phyloP scores from a whole-genome alignment of 192 early-diverging fungal genomes.

The Cetraspora pellucida region DNA sequence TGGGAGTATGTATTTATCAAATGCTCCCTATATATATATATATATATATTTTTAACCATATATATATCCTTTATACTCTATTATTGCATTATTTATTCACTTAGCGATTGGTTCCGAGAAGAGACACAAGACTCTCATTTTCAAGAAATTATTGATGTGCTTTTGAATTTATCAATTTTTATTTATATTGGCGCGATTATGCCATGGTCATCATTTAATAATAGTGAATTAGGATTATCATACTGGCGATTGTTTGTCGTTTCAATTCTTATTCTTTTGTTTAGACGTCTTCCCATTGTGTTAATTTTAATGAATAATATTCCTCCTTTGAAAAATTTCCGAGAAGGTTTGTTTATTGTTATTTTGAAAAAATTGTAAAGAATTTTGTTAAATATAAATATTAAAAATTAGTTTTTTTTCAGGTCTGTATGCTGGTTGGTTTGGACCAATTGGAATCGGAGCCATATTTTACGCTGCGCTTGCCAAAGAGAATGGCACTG shows the following conservation, averaged over 20 bases:
- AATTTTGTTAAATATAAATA: neutral
- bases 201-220: slow-evolving; percentile 68
- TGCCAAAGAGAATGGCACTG: slow-evolving; percentile 30
- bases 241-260: slow-evolving; percentile 66
- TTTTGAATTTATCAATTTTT: slow-evolving; percentile 85
- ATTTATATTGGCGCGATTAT: slow-evolving; percentile 80
- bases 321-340: slow-evolving; percentile 64
- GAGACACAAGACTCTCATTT: slow-evolving; percentile 75
- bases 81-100: neutral
- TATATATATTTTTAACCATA: neutral
- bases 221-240: slow-evolving; percentile 48
- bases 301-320: slow-evolving; percentile 60
- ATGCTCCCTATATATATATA: too few relatives aligned
- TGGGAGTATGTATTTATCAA: slow-evolving; percentile 61
- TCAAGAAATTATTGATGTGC: slow-evolving; percentile 81
- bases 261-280: slow-evolving; percentile 60
- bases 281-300: slow-evolving; percentile 73
- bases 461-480: slow-evolving; percentile 58
- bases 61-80: neutral
- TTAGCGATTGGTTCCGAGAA: slow-evolving; percentile 78
- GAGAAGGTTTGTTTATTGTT: slow-evolving; percentile 60
- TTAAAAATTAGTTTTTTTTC: neutral
- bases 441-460: slow-evolving; percentile 78
- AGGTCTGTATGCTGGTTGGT: slow-evolving; percentile 80
- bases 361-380: neutral